Base-by-base conservation (phyloP, 805 yeast genomes). In the Kazachstania psychrophila region DNA sequence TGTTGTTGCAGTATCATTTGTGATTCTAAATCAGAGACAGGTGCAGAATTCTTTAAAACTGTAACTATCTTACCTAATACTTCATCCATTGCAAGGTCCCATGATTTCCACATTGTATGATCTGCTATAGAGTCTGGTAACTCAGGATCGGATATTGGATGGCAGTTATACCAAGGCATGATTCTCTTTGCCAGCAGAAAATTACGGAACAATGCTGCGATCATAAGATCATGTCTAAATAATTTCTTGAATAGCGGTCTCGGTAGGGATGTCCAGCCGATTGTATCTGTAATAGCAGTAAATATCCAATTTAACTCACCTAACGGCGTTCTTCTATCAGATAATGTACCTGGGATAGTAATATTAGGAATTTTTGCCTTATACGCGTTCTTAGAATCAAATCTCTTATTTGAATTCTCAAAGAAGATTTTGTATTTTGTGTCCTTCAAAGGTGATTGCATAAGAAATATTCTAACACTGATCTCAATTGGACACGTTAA, bases 231-330 rank as follows among this genome's bases (percentile, higher is more conserved):
- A 58, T 89, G 98, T 55, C 98, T 73, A 52, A 92, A 92, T 7
- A 92, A 65, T 41, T 88, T 72, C 52, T 88, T 89, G 66, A 92
- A 92, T 22, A 92, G 62, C 0, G 94, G 86, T 42, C 95, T 69
- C 3, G 94, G 86, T 25, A 92, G 62, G 2, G 88, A 75, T 0
- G 95, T 85, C 96, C 97, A 92, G 2, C 98, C 98, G 36, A 92
- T 89, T 0, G 97, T 89, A 58, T 92, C 98, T 3, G 97, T 89
- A 27, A 92, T 86, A 2, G 98, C 96, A 1, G 96, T 92, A 61
- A 89, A 92, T 23, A 92, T 89, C 96, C 97, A 92, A 57, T 86
- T 87, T 37, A 92, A 69, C 56, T 92, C 98, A 24, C 98, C 98
- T 30, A 92, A 62, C 1, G 97, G 96, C 0, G 97, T 92, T 43